Conservation (phyloP, 768 basidiomycete species). For the Tremella mesenterica region DNA sequence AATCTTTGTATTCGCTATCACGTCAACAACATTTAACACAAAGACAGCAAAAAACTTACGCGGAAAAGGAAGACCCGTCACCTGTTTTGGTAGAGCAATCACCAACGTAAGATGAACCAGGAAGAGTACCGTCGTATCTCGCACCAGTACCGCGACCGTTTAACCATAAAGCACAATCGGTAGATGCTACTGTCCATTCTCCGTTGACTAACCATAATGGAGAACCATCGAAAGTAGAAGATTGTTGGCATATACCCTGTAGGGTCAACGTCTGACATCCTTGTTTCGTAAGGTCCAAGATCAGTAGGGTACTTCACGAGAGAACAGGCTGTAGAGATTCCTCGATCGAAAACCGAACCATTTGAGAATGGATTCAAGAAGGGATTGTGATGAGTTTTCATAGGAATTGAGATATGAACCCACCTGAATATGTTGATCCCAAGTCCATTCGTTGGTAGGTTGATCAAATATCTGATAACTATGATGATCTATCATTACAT, state of each 20-base stretch:
- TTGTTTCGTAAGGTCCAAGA: too few relatives aligned
- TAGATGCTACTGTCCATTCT: constrained; percentile 42
- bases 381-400: neutral
- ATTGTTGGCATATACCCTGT: constrained; percentile 21
- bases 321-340: neutral
- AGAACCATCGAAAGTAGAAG: constrained; percentile 16
- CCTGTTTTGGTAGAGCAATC: constrained; percentile 50
- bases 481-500: constrained; percentile 43
- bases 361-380: too few relatives aligned
- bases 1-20: constrained; percentile 59
- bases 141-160: constrained; percentile 43
- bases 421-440: constrained; percentile 30
- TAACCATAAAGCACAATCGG: constrained; percentile 43
- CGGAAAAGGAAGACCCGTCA: constrained; percentile 62
- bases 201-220: constrained; percentile 43
- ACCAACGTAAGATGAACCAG: constrained; percentile 28
- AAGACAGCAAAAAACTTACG: constrained; percentile 26
- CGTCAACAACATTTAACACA: neutral
- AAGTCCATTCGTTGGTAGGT: constrained; percentile 21
- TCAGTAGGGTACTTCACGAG: neutral
- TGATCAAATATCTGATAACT: constrained; percentile 42
- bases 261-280: neutral
- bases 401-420: constrained; percentile 9
- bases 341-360: neutral
- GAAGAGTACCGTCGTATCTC: constrained; percentile 42